phyloP scores from a whole-genome alignment of 2,329 filamentous ascomycete species.

The Ophidiomyces ophidiicola region DNA sequence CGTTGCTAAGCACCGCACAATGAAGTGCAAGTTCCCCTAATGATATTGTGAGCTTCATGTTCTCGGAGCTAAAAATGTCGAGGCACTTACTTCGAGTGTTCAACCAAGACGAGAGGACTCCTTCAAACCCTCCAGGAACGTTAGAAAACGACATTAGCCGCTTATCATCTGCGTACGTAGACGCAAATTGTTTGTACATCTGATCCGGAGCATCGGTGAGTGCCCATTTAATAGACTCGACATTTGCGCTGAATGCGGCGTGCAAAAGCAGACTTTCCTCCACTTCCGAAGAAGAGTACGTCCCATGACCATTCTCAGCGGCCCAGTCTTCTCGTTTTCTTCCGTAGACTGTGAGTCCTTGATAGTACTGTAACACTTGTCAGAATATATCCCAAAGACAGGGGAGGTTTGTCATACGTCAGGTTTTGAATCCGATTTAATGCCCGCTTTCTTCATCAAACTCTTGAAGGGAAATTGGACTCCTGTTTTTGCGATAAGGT shows the following conservation, averaged over 20 bases:
- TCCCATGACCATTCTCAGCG: slow-evolving; percentile 35
- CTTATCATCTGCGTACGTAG: slow-evolving; percentile 48
- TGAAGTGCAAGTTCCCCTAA: slow-evolving; percentile 47
- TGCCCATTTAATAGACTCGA: slow-evolving; percentile 68
- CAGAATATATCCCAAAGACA: background rate
- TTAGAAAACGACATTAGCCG: slow-evolving; percentile 51
- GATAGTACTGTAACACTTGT: slow-evolving; percentile 45
- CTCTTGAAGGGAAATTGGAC: slow-evolving; percentile 55
- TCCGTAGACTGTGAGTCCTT: slow-evolving; percentile 60
- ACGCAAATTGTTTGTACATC: slow-evolving; percentile 57
- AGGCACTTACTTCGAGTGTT: slow-evolving; percentile 37
- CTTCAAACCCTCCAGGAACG: slow-evolving; percentile 51
- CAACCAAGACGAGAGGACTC: slow-evolving; percentile 43
- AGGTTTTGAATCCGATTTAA: slow-evolving; percentile 46
- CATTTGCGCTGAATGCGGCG: slow-evolving; percentile 34
- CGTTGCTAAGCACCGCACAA: slow-evolving; percentile 46
- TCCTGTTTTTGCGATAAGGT: slow-evolving; percentile 53
- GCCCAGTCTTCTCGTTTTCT: slow-evolving; percentile 63
- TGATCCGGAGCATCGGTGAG: slow-evolving; percentile 56
- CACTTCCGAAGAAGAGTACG: background rate
- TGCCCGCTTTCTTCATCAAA: slow-evolving; percentile 51
- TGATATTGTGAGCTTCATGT: background rate
- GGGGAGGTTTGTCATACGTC: slow-evolving; percentile 1
- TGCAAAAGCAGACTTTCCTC: slow-evolving; percentile 22
- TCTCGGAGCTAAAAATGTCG: background rate